phyloP scores from a whole-genome alignment of 2,329 filamentous ascomycete species.

The Calonectria crousiana region DNA sequence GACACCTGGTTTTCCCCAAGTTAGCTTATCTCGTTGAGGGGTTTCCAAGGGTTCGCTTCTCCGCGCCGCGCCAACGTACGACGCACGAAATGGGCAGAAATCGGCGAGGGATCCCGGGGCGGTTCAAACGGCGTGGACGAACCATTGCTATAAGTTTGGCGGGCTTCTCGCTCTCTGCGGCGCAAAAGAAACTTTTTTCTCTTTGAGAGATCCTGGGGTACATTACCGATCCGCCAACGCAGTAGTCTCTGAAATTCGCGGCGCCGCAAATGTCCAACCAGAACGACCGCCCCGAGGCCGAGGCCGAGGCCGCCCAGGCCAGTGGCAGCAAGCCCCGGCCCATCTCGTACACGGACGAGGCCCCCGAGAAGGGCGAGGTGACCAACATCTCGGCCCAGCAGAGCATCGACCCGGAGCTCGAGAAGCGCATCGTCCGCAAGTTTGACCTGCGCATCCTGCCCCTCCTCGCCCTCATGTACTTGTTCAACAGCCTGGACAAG shows the following conservation, averaged over 20 bases:
- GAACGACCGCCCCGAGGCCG: not conserved
- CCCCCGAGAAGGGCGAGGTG: slow-evolving; percentile 22
- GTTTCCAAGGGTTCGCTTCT: not conserved
- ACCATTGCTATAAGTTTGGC: not conserved
- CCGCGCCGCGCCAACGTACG: not conserved
- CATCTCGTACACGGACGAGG: slow-evolving; percentile 3
- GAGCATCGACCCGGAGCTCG: slow-evolving; percentile 22
- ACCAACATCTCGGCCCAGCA: slow-evolving; percentile 18
- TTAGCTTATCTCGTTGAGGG: slow-evolving; percentile 1
- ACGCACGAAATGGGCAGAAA: not conserved
- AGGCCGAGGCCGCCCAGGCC: slow-evolving; percentile 6
- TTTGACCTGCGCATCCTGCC: slow-evolving; percentile 26
- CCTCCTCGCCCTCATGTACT: slow-evolving; percentile 21
- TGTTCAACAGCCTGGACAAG: slow-evolving; percentile 29
- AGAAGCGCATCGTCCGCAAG: slow-evolving; percentile 24
- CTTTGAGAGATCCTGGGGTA: not conserved
- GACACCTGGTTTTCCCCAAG: not conserved
- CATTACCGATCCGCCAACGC: not conserved
- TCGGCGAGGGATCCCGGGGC: not conserved
- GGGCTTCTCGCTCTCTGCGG: not conserved
- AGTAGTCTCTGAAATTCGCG: not conserved
- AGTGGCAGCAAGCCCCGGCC: slow-evolving; percentile 16
- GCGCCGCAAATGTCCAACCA: slow-evolving; percentile 1
- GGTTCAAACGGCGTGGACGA: not conserved
- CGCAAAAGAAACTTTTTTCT: not conserved